Percentiles rank a stretch among this genome's conserved stretches.
phyloP scores from a whole-genome alignment of 2,329 filamentous ascomycete species.

The Apiospora marii region DNA sequence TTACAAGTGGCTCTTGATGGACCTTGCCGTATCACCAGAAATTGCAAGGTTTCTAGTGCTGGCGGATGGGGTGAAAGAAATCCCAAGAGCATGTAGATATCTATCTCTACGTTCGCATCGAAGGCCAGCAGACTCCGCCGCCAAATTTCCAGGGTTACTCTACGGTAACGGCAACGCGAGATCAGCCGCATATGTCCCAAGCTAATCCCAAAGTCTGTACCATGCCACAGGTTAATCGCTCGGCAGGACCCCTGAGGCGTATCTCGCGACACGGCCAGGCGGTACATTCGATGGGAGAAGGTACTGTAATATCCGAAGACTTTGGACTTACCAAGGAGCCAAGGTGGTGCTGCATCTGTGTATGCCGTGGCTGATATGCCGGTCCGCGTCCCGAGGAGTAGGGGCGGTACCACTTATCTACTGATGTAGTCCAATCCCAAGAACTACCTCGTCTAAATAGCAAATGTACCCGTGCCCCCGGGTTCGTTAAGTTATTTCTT shows the following conservation, averaged over 20 bases:
- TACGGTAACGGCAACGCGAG: background rate
- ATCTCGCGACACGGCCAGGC: background rate
- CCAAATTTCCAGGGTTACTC: conserved; percentile 4
- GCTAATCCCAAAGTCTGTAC: background rate
- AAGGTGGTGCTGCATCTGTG: background rate
- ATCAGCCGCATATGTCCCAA: background rate
- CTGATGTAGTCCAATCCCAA: background rate
- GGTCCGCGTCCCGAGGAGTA: background rate
- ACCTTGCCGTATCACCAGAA: background rate
- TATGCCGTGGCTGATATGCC: background rate
- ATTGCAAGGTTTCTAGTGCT: background rate
- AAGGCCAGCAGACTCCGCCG: background rate
- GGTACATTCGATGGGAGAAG: background rate
- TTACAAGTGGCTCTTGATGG: conserved; percentile 5
- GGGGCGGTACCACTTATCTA: background rate
- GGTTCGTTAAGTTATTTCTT: background rate
- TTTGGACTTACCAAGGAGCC: background rate
- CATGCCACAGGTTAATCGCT: background rate
- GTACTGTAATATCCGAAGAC: background rate
- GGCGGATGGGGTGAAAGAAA: background rate
- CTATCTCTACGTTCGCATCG: background rate
- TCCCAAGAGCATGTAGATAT: background rate
- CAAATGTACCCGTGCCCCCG: background rate
- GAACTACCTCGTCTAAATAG: background rate
- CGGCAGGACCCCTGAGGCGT: background rate